A percentile compares a stretch with the other conserved stretches of the same genome.
Evolutionary conservation across 441 rosid species (phyloP).

Genomic region (Gossypium gossypioides): DNA sequence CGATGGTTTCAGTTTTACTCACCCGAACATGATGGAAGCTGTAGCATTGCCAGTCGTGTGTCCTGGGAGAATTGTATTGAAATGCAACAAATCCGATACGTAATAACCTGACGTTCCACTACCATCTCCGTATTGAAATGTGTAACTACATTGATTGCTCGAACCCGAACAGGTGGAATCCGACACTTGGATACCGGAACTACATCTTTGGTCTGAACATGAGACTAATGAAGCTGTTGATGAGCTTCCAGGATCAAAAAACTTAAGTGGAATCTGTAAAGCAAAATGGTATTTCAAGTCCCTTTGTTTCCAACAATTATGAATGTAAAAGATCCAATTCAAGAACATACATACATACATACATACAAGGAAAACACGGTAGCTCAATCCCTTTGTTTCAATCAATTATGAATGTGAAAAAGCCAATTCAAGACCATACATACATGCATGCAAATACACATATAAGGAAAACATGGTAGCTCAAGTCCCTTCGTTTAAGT

Average conservation of each 20-base stretch:
- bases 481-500: not conserved
- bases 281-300: conserved; percentile 47
- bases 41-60: conserved; percentile 40
- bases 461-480: not conserved
- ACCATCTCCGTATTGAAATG: conserved; percentile 87
- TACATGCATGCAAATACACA: not conserved
- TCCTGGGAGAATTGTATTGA: conserved; percentile 35
- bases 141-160: conserved; percentile 52
- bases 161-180: conserved; percentile 53
- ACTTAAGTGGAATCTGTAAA: conserved; percentile 61
- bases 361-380: not conserved
- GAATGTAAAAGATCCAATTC: too few relatives aligned
- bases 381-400: not conserved
- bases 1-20: conserved; percentile 23
- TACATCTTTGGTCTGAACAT: conserved; percentile 43
- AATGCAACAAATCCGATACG: conserved; percentile 55
- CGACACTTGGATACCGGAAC: conserved; percentile 24
- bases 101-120: conserved; percentile 83
- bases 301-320: conserved; percentile 10
- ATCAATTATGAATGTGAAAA: not conserved
- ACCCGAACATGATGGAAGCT: conserved; percentile 76
- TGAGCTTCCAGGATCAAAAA: conserved; percentile 67
- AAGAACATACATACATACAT: too few relatives aligned
- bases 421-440: not conserved
- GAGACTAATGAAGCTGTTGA: conserved; percentile 39